Evolutionary conservation across 2,329 filamentous ascomycete species (phyloP).

Genomic region (Dryadomyces quercus-mongolicae): DNA sequence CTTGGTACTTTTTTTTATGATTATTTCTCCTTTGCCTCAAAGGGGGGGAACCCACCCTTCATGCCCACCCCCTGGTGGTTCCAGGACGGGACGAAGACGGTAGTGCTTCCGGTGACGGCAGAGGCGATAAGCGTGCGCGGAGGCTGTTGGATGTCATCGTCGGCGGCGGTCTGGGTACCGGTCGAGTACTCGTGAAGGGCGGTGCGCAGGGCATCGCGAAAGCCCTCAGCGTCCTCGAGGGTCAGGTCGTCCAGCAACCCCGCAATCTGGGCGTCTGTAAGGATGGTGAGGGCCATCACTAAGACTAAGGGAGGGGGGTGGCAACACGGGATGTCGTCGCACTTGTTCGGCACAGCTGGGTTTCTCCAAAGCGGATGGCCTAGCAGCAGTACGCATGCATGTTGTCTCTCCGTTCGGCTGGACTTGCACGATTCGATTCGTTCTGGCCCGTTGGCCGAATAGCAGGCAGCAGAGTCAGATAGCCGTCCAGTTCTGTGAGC

Average conservation of each 20-base stretch:
- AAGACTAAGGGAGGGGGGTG: neutral
- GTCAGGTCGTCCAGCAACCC: constrained; percentile 40
- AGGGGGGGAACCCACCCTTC: too few relatives aligned
- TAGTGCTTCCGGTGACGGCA: constrained; percentile 39
- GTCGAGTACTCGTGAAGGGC: constrained; percentile 52
- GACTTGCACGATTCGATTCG: neutral
- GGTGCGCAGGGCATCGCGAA: constrained; percentile 34
- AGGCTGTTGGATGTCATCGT: constrained; percentile 41
- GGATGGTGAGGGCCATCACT: constrained; percentile 43
- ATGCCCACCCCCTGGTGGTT: constrained; percentile 52
- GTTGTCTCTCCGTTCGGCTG: neutral
- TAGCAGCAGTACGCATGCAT: neutral
- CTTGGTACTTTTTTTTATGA: too few relatives aligned
- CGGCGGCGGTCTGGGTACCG: constrained; percentile 30
- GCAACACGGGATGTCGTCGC: neutral
- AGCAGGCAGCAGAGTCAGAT: neutral
- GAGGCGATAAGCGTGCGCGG: constrained; percentile 37
- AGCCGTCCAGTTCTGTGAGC: too few relatives aligned
- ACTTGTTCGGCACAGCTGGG: neutral
- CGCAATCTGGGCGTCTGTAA: constrained; percentile 45
- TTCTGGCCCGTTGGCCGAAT: too few relatives aligned
- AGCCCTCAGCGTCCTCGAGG: constrained; percentile 36
- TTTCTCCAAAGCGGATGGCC: neutral
- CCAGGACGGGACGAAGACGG: constrained; percentile 63
- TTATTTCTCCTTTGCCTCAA: too few relatives aligned